A percentile compares a stretch with the other conserved stretches of the same genome.
phyloP scores from a whole-genome alignment of 441 rosid species.

The Populus tomentosa region DNA sequence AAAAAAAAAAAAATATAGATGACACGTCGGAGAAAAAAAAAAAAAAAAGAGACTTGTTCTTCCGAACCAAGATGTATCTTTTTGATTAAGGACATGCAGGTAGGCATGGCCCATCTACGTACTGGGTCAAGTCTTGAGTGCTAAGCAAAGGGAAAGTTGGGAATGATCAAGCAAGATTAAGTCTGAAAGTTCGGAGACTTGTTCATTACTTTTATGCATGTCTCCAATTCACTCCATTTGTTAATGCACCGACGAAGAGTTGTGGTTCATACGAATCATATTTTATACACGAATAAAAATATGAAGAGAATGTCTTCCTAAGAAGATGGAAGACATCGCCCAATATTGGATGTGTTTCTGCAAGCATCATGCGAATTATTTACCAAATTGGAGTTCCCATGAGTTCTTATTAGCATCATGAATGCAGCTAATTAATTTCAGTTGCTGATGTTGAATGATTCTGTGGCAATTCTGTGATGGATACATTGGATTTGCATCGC shows the following conservation, averaged over 20 bases:
- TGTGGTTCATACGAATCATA: neutral
- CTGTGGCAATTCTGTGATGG: neutral
- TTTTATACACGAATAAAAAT: neutral
- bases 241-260: neutral
- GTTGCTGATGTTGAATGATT: neutral
- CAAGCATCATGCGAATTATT: neutral
- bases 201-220: no score
- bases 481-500: neutral
- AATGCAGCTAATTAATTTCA: neutral
- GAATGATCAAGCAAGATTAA: no score
- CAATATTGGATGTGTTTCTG: neutral
- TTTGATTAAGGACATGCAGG: no score
- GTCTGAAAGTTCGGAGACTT: no score
- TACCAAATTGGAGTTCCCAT: neutral
- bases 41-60: no score
- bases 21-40: no score
- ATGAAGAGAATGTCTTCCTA: neutral
- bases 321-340: neutral
- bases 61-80: no score
- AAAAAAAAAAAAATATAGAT: no score
- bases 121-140: no score
- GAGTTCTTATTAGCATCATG: neutral
- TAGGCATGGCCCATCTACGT: no score
- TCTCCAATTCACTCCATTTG: neutral
- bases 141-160: no score